Base-by-base conservation (phyloP, 129 eudicot species). In the Ambrosia trifida region DNA sequence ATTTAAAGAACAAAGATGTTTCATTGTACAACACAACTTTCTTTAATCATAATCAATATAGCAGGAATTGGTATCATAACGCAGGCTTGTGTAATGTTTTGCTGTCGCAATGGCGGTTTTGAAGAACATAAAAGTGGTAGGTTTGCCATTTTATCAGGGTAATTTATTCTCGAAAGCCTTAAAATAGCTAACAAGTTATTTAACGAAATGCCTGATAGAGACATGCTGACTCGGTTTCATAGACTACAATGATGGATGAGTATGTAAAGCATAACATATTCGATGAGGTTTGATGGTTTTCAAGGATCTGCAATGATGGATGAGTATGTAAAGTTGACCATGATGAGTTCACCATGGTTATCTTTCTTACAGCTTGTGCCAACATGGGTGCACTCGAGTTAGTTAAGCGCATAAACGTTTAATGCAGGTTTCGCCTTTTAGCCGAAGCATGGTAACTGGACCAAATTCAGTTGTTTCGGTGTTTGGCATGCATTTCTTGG, bases 61-160 rank as follows among this genome's bases (percentile, higher is more conserved):
- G 82, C 88, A 20, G 96, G 96, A 47, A 84, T 53, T 12, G 51
- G 64, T 2, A 89, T 84, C 81, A 84, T 89, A 11, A 80, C 0
- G 11, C 86, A 69, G 13, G 96, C 96, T 66, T 70, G 80, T 10
- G 72, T 59, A 32, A 89, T 68, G 83, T 84, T 66, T 47, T 82
- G 70, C 28, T 0, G 28, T 24, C 28, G 28, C 28, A 24, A n/a
- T n/a, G n/a, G n/a, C n/a, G n/a, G n/a, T n/a, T n/a, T n/a, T n/a
- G n/a, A n/a, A n/a, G n/a, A n/a, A n/a, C n/a, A n/a, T n/a, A n/a
- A n/a, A n/a, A n/a, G n/a, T n/a, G n/a, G 85, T 9, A 74, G 83
- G 90, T 74, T 83, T 14, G 69, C 63, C 2, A 71, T 85, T 43
- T 66, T 82, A 45, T 73, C 56, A 7, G 87, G 90, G 13, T 82